A percentile compares a stretch with the other conserved stretches of the same genome.
Evolutionary conservation across 2,329 filamentous ascomycete genomes (phyloP).

Genomic region (Septoria linicola): DNA sequence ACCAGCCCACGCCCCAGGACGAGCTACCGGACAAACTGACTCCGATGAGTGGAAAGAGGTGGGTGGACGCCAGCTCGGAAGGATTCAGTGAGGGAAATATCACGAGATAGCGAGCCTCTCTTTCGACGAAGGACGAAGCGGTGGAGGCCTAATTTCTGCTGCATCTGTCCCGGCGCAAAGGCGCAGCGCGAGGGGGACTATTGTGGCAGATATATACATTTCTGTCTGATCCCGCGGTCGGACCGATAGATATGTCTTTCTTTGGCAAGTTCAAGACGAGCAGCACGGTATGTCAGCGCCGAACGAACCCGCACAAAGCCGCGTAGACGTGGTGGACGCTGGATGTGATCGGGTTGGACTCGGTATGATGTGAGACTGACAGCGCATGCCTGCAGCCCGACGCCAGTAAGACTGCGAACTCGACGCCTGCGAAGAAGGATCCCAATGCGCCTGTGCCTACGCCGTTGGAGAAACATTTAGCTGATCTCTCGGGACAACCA

Average conservation of each 20-base stretch:
- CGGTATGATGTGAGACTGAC: conserved; percentile 21
- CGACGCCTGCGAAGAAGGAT: conserved; percentile 59
- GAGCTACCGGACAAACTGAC: conserved; percentile 8
- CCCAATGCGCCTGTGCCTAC: conserved; percentile 56
- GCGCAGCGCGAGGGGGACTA: conserved; percentile 9
- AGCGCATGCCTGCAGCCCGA: conserved; percentile 43
- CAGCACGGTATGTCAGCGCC: conserved; percentile 16
- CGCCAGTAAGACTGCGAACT: conserved; percentile 47
- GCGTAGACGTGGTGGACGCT: not conserved
- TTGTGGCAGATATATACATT: not conserved
- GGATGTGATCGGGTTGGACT: conserved; percentile 3
- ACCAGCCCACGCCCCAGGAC: not conserved
- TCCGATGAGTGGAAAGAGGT: conserved; percentile 18
- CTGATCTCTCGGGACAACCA: conserved; percentile 71
- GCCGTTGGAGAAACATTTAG: conserved; percentile 71
- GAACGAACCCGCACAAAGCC: not conserved
- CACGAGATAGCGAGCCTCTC: conserved; percentile 10
- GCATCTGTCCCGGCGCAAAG: conserved; percentile 12
- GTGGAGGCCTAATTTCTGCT: conserved; percentile 1
- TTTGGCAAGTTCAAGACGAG: conserved; percentile 55
- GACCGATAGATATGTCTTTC: conserved; percentile 49
- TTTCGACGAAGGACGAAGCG: not conserved
- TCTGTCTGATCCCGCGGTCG: not conserved
- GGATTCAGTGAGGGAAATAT: conserved; percentile 9
- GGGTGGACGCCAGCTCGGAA: conserved; percentile 16